phyloP scores from a whole-genome alignment of 2,329 filamentous ascomycete genomes.

The Diaporthe amygdali region DNA sequence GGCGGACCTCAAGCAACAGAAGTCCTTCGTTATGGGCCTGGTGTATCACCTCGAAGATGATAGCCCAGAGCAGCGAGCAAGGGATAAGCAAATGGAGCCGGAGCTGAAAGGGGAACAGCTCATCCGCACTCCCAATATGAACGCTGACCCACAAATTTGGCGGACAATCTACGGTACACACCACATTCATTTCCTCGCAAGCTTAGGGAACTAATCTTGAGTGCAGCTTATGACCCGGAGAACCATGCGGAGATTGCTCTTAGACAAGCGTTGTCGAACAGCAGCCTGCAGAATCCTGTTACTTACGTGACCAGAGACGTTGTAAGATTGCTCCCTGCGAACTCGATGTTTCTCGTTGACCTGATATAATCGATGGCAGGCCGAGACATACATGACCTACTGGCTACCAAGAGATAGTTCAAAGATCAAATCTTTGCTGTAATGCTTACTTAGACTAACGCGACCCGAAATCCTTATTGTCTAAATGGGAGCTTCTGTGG shows the following conservation, averaged over 20 bases:
- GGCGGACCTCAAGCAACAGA: constrained; percentile 46
- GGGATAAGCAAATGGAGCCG: constrained; percentile 34
- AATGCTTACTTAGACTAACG: neutral
- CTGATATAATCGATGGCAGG: neutral
- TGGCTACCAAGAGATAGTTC: neutral
- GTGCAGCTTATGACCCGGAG: neutral
- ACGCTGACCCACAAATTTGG: neutral
- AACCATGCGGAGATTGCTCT: neutral
- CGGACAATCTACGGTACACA: neutral
- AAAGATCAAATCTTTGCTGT: constrained; percentile 7
- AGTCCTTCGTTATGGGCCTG: constrained; percentile 42
- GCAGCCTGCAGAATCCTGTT: neutral
- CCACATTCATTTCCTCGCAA: neutral
- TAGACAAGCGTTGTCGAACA: neutral
- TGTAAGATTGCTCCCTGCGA: neutral
- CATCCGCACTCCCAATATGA: constrained; percentile 18
- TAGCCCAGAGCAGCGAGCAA: constrained; percentile 35
- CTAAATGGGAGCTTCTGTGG: neutral
- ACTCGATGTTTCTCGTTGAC: no score
- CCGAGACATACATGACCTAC: neutral
- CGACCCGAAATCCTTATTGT: no score
- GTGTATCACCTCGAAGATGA: constrained; percentile 43
- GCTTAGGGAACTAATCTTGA: neutral
- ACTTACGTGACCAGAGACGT: neutral
- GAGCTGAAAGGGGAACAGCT: neutral